A percentile compares a stretch with the other conserved stretches of the same genome.
Conservation (phyloP, 768 basidiomycete species). For the Lentinula sp. region DNA sequence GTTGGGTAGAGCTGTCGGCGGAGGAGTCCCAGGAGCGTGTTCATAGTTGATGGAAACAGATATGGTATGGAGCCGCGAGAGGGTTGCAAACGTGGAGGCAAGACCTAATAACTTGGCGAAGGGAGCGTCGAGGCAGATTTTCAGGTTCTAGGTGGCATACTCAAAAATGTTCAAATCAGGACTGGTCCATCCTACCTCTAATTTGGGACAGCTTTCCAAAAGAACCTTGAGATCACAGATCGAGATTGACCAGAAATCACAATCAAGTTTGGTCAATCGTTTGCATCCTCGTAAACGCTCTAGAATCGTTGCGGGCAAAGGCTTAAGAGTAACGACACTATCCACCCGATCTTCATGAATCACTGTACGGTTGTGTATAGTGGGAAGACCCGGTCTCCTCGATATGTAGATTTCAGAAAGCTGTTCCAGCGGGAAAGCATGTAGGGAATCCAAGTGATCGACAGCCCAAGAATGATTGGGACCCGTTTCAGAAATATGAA, state of each 20-base stretch:
- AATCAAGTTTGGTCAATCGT: conserved; percentile 22
- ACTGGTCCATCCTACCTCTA: conserved; percentile 19
- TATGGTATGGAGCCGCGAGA: conserved; percentile 22
- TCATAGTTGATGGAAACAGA: conserved; percentile 21
- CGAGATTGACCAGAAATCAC: conserved; percentile 32
- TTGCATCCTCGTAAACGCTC: conserved; percentile 18
- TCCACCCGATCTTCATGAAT: conserved; percentile 18
- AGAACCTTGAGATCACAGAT: conserved; percentile 24
- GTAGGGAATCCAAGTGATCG: conserved; percentile 29
- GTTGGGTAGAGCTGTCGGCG: conserved; percentile 11
- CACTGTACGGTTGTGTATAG: conserved; percentile 12
- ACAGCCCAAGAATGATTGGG: conserved; percentile 33
- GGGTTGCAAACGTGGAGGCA: conserved; percentile 22
- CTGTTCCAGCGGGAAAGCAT: conserved; percentile 19
- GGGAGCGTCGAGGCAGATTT: conserved; percentile 27
- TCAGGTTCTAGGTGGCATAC: conserved; percentile 16
- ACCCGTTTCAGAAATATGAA: conserved; percentile 23
- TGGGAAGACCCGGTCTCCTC: conserved; percentile 18
- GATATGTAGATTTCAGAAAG: conserved; percentile 20
- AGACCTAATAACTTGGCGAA: conserved; percentile 27
- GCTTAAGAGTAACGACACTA: conserved; percentile 20
- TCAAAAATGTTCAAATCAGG: conserved; percentile 3
- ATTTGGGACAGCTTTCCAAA: conserved; percentile 24
- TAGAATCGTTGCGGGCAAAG: conserved; percentile 24
- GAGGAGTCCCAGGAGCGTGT: conserved; percentile 25